These are phyloP conservation scores for Backusella tarrabulga DNA, from an alignment of 192 early-diverging fungal species.

Conservation along the genomic window DNA sequence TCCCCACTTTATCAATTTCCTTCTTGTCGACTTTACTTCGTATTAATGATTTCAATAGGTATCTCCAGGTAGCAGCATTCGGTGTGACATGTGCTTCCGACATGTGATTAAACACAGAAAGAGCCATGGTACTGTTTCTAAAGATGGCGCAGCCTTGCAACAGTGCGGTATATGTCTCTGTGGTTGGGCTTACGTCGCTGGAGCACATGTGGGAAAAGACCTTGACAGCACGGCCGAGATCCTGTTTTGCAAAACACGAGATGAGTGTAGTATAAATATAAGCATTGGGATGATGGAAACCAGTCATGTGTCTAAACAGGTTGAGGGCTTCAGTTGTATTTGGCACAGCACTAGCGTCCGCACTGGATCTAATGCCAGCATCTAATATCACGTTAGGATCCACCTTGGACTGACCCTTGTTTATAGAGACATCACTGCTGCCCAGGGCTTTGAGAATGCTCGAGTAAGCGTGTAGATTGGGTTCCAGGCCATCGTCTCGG, in stretches of 20 bases:
- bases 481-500: conserved; percentile 14
- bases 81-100: conserved; percentile 13
- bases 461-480: conserved; percentile 19
- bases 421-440: background rate
- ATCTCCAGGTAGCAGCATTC: conserved; percentile 28
- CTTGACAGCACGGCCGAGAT: conserved; percentile 18
- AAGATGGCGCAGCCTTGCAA: conserved; percentile 34
- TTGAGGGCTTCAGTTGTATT: conserved; percentile 13
- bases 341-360: background rate
- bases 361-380: background rate
- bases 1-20: conserved; percentile 25
- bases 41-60: conserved; percentile 26
- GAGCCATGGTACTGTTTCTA: conserved; percentile 17
- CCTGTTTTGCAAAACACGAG: conserved; percentile 30
- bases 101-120: conserved; percentile 25
- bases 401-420: background rate
- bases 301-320: conserved; percentile 19
- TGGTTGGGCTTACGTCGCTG: conserved; percentile 11
- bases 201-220: conserved; percentile 27
- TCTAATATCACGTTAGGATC: background rate
- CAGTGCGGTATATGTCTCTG: conserved; percentile 25
- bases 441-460: conserved; percentile 15
- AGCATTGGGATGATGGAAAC: conserved; percentile 20
- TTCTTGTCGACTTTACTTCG: conserved; percentile 25
- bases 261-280: conserved; percentile 37